A percentile compares a stretch with the other conserved stretches of the same genome.
These are phyloP conservation scores for Chlorencoelia australis DNA, from an alignment of 2,329 filamentous ascomycete species.

Conservation along the genomic window DNA sequence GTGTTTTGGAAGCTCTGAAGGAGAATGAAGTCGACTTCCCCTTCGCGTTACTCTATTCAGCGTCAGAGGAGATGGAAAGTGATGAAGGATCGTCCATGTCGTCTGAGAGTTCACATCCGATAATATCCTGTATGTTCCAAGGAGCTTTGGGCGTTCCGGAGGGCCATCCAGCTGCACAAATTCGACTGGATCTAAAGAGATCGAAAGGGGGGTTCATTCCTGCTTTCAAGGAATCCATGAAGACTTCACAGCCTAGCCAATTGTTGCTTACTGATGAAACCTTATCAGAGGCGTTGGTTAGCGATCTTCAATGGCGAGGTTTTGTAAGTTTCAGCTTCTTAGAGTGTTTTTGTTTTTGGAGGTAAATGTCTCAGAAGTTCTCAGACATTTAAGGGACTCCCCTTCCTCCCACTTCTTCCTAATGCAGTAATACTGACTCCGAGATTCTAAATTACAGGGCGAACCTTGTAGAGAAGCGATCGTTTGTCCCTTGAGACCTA, in stretches of 20 bases:
- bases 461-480: conserved; percentile 62
- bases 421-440: too few relatives aligned
- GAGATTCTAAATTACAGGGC: too few relatives aligned
- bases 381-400: too few relatives aligned
- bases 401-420: too few relatives aligned
- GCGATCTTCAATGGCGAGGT: conserved; percentile 60
- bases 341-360: too few relatives aligned
- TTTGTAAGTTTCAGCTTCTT: too few relatives aligned
- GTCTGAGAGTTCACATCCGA: conserved; percentile 51
- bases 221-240: conserved; percentile 65
- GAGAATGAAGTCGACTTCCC: conserved; percentile 67
- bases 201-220: conserved; percentile 65
- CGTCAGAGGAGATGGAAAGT: conserved; percentile 50
- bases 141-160: conserved; percentile 58
- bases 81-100: conserved; percentile 58
- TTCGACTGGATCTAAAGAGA: conserved; percentile 55
- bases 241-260: conserved; percentile 53
- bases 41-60: conserved; percentile 67
- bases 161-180: conserved; percentile 50
- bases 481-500: conserved; percentile 69
- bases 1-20: conserved; percentile 56
- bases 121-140: conserved; percentile 59
- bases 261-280: conserved; percentile 55
- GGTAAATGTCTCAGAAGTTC: too few relatives aligned
- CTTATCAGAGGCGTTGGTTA: conserved; percentile 51